Conservation (phyloP, 2,329 filamentous ascomycete species). For the Arthrobotrys musiformis region DNA sequence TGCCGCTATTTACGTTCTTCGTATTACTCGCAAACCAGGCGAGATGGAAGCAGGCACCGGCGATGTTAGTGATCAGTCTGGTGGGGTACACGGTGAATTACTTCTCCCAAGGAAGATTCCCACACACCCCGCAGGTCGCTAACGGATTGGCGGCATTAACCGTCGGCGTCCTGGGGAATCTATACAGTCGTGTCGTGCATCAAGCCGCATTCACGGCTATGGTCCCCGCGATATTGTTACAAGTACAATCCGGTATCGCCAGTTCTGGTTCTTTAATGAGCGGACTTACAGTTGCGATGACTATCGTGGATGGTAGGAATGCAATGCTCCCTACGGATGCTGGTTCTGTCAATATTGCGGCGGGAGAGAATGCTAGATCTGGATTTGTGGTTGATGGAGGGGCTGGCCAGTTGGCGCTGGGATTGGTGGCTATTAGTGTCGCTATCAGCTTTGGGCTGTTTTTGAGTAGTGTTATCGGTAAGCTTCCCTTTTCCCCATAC, state of each 20-base stretch:
- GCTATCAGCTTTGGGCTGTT: conserved; percentile 55
- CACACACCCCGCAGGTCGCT: conserved; percentile 77
- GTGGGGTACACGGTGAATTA: conserved; percentile 80
- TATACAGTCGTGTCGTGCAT: conserved; percentile 79
- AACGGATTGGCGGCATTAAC: conserved; percentile 81
- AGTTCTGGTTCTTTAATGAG: conserved; percentile 69
- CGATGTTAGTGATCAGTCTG: conserved; percentile 79
- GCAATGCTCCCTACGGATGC: conserved; percentile 1
- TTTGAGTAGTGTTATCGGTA: conserved; percentile 53
- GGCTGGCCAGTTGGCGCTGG: conserved; percentile 44
- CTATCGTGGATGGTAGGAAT: conserved; percentile 46
- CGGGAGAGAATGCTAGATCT: not conserved
- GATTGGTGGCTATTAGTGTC: conserved; percentile 52
- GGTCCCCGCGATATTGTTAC: conserved; percentile 84
- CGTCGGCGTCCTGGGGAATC: conserved; percentile 80
- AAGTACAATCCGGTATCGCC: conserved; percentile 72
- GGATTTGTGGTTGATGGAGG: conserved; percentile 52
- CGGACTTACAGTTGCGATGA: conserved; percentile 52
- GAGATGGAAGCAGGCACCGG: conserved; percentile 79
- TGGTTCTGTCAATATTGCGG: conserved; percentile 1
- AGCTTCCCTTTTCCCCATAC: not conserved
- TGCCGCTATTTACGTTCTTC: conserved; percentile 74
- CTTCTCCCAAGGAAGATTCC: conserved; percentile 75
- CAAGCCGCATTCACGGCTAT: conserved; percentile 85
- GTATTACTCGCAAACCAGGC: conserved; percentile 71